Evolutionary conservation across 441 rosid species (phyloP).

Genomic region (Theobroma grandiflorum): DNA sequence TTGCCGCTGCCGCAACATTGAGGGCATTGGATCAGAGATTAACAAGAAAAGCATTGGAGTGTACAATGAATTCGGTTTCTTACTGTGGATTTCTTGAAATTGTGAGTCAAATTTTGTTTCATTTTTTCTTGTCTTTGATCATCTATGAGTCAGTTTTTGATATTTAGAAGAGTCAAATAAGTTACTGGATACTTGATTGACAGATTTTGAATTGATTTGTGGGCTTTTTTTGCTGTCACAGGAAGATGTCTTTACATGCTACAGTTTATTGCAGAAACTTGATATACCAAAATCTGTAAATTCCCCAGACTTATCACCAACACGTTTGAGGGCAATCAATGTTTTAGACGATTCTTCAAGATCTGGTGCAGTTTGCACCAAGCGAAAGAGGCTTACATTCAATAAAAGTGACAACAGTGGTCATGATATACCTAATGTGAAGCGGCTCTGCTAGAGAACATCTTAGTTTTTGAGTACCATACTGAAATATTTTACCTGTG

Average conservation of each 20-base stretch:
- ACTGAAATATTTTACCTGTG: background rate
- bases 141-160: background rate
- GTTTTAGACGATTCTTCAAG: slow-evolving; percentile 36
- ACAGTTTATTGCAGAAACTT: slow-evolving; percentile 48
- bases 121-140: background rate
- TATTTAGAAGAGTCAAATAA: background rate
- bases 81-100: slow-evolving; percentile 46
- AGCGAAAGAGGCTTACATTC: slow-evolving; percentile 52
- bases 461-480: background rate
- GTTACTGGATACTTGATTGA: background rate
- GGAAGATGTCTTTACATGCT: slow-evolving; percentile 64
- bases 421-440: background rate
- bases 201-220: background rate
- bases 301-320: slow-evolving; percentile 34
- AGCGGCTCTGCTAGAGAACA: background rate
- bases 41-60: slow-evolving; percentile 49
- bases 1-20: slow-evolving; percentile 66
- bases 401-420: slow-evolving; percentile 28
- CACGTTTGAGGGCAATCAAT: slow-evolving; percentile 27
- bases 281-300: slow-evolving; percentile 29
- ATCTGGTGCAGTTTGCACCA: slow-evolving; percentile 35
- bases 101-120: slow-evolving; percentile 45
- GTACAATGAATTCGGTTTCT: slow-evolving; percentile 42
- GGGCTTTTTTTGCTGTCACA: slow-evolving; percentile 33
- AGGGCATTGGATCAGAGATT: slow-evolving; percentile 45